Conservation (phyloP, 352 stramenopile species). For the Hyphochytrium catenoides region DNA sequence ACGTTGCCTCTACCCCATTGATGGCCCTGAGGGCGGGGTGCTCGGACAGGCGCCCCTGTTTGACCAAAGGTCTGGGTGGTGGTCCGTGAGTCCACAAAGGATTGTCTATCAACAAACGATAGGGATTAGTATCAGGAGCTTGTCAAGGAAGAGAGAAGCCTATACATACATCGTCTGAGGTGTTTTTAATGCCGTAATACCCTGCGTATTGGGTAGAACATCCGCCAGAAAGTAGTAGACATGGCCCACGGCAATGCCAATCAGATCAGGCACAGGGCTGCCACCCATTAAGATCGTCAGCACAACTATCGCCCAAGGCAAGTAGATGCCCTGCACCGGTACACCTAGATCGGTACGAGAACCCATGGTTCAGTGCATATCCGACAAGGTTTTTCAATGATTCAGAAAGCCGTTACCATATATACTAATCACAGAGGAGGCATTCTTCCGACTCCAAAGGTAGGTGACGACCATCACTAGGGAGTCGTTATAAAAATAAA, state of each 20-base stretch:
- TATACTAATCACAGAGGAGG: slow-evolving; percentile 32
- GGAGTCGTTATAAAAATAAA: slow-evolving; percentile 49
- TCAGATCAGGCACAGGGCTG: slow-evolving; percentile 59
- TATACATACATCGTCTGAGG: slow-evolving; percentile 41
- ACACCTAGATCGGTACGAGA: slow-evolving; percentile 20
- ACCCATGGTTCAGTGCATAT: not conserved
- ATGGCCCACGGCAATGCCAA: slow-evolving; percentile 54
- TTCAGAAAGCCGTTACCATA: not conserved
- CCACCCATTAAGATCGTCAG: slow-evolving; percentile 61
- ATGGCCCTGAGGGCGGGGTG: too few species aligned
- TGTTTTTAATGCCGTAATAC: slow-evolving; percentile 52
- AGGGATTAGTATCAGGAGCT: too few species aligned
- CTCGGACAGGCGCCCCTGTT: too few species aligned
- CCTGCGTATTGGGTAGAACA: slow-evolving; percentile 52
- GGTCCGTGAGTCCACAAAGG: too few species aligned
- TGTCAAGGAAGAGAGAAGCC: too few species aligned
- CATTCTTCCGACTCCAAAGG: slow-evolving; percentile 64
- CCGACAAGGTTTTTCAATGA: not conserved
- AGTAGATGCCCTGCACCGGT: slow-evolving; percentile 54
- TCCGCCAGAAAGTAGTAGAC: slow-evolving; percentile 71
- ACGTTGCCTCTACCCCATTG: too few species aligned
- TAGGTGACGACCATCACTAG: slow-evolving; percentile 75
- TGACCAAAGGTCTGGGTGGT: too few species aligned
- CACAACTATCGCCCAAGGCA: slow-evolving; percentile 62
- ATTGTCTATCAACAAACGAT: too few species aligned